Base-by-base conservation (phyloP, 441 rosid species). In the Populus hybrid region DNA sequence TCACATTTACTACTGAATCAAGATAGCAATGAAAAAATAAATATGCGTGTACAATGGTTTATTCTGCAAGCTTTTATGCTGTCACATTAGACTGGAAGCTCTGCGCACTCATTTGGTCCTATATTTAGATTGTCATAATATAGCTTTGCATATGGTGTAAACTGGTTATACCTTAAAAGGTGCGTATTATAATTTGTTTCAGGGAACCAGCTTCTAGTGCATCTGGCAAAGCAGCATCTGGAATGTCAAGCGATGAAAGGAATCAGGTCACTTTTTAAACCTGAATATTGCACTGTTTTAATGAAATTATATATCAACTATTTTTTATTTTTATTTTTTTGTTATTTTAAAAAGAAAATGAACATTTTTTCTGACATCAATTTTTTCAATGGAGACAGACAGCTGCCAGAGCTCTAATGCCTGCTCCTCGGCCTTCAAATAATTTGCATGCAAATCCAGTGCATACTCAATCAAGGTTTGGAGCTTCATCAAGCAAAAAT, bases 131-230 rank as follows among this genome's bases (percentile, higher is more conserved):
- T 54, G 61, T 6, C 21, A 18, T 16, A 18, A 54, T 54, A 54
- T 54, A 54, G 61, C 1, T 54, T 54, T 54, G 61, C n/a, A 18
- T 54, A 18, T 54, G n/a, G 8, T 54, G 61, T 54, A 18, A 54
- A 54, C n/a, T 54, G n/a, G 61, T 50, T 54, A 54, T 54, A 54
- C 61, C 61, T 54, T 54, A 54, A 18, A 50, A 50, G 59, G n/a
- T 16, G 61, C 21, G 6, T 14, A 9, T 54, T 73, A 11, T 50
- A 34, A 10, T 50, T 63, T 65, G 30, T 74, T 75, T 75, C 89
- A 94, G 98, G 88, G 98, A 94, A 77, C 97, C 89, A 76, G 97
- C 94, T 79, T 95, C 98, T 34, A 94, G 98, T 83, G 87, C 97
- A 73, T 93, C 98, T 72, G 96, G 98, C 23, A 88, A 85, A 86